Base-by-base conservation (phyloP, 73 alveolate genomes). In the Paramecium tetraurelia region DNA sequence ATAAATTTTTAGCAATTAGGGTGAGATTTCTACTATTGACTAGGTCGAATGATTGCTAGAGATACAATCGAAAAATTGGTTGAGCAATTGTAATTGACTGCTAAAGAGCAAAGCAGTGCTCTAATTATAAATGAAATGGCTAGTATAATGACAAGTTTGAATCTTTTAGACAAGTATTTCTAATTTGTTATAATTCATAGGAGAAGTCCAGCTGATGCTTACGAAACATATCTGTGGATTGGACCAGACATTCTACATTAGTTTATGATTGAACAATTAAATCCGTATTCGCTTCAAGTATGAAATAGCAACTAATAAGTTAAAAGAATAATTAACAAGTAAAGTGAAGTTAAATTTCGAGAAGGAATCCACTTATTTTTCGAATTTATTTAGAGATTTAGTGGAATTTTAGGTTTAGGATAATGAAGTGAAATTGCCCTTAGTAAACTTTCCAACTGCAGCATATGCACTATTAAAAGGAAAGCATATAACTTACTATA, bases 401-500 rank as follows among this genome's bases (percentile, higher is more conserved):
- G 22, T 22, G 14, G 87, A 75, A 75, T 38, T 38, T 75, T 24
- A 63, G 24, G 84, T 27, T 10, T 75, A 75, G 7, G 59, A 41
- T 75, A 35, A 35, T 75, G 68, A 38, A 21, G 38, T 35, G 35
- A 75, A 38, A 41, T 4, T 35, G 68, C 87, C 87, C 20, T 29
- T 38, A 18, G 87, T 35, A 16, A 75, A 75, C 36, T 80, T 44
- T 22, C 90, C 90, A 14, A 80, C 76, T 4, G 89, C 63, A 2
- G 94, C 94, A 1, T 89, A 70, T 89, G 94, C 94, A 21, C 43
- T 89, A 27, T 33, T 89, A 38, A 89, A 89, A 89, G 94, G 94
- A 44, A 89, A 68, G 29, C 80, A 77, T 18, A 70, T 77, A 63
- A 35, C 71, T 16, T 89, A 70, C 58, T 89, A 71, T 71, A 72